These are phyloP conservation scores for Diaporthe vaccinii DNA, from an alignment of 2,329 filamentous ascomycete genomes.

Conservation along the genomic window DNA sequence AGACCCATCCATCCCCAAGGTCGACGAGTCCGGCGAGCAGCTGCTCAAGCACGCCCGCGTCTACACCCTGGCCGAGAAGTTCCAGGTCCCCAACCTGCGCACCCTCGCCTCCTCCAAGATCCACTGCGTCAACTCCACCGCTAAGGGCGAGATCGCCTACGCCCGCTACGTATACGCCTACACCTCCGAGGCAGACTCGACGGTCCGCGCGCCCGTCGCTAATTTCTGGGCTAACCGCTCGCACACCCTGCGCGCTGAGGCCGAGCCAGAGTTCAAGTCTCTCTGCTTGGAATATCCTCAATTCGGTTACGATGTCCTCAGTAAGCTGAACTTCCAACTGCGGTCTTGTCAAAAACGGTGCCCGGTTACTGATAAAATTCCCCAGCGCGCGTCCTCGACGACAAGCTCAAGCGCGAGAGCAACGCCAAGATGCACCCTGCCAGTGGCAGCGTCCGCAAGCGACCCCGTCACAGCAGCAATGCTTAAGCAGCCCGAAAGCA, in stretches of 20 bases:
- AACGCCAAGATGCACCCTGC: conserved; percentile 70
- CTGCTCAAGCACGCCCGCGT: conserved; percentile 90
- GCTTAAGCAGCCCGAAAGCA: background rate
- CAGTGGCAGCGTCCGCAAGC: conserved; percentile 66
- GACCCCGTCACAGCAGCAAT: conserved; percentile 63
- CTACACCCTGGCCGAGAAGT: conserved; percentile 89
- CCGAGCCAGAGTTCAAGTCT: conserved; percentile 85
- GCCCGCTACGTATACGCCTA: conserved; percentile 90
- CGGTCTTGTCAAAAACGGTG: background rate
- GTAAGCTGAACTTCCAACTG: conserved; percentile 58
- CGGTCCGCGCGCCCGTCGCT: conserved; percentile 86
- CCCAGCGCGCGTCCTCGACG: conserved; percentile 73
- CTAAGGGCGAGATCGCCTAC: conserved; percentile 91
- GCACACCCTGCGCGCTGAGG: conserved; percentile 86
- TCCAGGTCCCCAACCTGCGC: conserved; percentile 77
- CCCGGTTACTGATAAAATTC: conserved; percentile 41
- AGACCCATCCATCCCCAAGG: conserved; percentile 73
- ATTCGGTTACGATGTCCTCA: conserved; percentile 93
- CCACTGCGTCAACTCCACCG: conserved; percentile 89
- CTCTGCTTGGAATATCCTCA: conserved; percentile 92
- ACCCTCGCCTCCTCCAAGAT: conserved; percentile 89
- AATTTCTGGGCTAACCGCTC: conserved; percentile 89
- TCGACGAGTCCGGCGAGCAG: conserved; percentile 85
- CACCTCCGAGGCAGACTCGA: conserved; percentile 76
- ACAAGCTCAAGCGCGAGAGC: conserved; percentile 75